Conservation (phyloP, 208 protist genomes). For the Leishmania lainsoni region DNA sequence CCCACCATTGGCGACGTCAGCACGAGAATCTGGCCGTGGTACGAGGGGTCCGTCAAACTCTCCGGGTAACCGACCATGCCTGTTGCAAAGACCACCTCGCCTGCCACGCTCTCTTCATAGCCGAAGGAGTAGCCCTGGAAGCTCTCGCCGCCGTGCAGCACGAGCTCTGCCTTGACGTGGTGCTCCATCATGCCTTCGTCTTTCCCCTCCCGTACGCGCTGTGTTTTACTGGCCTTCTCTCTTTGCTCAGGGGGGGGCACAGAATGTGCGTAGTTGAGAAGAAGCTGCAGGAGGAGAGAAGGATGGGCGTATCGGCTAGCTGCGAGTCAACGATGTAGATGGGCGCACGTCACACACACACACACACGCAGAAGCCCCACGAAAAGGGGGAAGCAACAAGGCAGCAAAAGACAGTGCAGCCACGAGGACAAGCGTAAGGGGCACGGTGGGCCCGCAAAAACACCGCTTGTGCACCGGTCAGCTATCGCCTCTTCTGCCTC, state of each 20-base stretch:
- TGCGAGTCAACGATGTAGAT: neutral
- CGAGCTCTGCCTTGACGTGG: conserved; percentile 69
- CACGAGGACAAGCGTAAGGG: neutral
- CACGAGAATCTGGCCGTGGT: conserved; percentile 97
- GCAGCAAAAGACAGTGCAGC: neutral
- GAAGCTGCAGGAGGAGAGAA: neutral
- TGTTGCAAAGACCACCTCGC: conserved; percentile 94
- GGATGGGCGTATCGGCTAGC: neutral
- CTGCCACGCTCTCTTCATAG: conserved; percentile 87
- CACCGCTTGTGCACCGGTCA: neutral
- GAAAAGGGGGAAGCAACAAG: neutral
- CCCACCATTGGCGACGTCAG: conserved; percentile 97
- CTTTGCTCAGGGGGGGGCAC: neutral
- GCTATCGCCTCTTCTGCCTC: neutral
- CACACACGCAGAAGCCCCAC: neutral
- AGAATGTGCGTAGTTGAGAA: neutral
- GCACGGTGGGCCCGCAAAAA: neutral
- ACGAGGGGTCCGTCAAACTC: conserved; percentile 98
- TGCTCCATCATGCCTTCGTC: conserved; percentile 25
- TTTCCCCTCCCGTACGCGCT: neutral
- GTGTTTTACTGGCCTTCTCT: neutral
- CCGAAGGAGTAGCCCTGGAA: conserved; percentile 97
- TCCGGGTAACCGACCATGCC: conserved; percentile 96
- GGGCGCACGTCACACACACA: neutral
- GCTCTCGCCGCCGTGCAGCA: conserved; percentile 94